Base-by-base conservation (phyloP, 805 yeast genomes). In the Lachancea nothofagi region DNA sequence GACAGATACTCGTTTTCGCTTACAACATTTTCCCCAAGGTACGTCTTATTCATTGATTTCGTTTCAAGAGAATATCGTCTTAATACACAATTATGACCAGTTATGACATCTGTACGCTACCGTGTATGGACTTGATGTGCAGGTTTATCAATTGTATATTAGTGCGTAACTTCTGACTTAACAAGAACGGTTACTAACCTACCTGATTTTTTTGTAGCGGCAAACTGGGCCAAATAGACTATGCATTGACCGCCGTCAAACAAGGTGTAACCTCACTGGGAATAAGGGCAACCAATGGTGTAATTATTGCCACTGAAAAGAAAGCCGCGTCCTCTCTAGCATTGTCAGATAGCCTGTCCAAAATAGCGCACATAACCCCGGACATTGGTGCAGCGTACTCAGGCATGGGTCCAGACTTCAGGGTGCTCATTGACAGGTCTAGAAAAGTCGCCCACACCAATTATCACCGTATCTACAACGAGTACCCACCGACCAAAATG, bases 371-470 rank as follows among this genome's bases (percentile, higher is more conserved):
- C 45, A 76, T 93, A 55, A 88, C 98, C 4, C 97, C 98, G 26
- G 88, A 93, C 60, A 84, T 90, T 53, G 98, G 97, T 42, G 87
- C 93, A 74, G 89, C 95, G 3, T 93, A 93, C 65, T 75, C 96
- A 5, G 99, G 99, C 14, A 89, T 93, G 97, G 97, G 97, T 19
- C 98, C 99, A 17, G 99, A 93, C 63, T 93, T 84, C 69, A 75
- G 99, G 49, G 95, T 93, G 12, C 74, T 93, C 24, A 87, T 89
- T 36, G 97, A 93, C 66, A 83, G 83, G 62, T 87, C 97, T 8
- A 78, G 99, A 54, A 89, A 87, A 64, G 80, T 84, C 44, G 85
- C 97, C 31, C 97, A 93, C 62, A 80, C 96, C 17, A 77, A 83
- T 57, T 93, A 93, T 66, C 89, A 90, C 68, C 78, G 96, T 60